Evolutionary conservation across 2,329 filamentous ascomycete species (phyloP).

Genomic region (Epichloe gansuensis): DNA sequence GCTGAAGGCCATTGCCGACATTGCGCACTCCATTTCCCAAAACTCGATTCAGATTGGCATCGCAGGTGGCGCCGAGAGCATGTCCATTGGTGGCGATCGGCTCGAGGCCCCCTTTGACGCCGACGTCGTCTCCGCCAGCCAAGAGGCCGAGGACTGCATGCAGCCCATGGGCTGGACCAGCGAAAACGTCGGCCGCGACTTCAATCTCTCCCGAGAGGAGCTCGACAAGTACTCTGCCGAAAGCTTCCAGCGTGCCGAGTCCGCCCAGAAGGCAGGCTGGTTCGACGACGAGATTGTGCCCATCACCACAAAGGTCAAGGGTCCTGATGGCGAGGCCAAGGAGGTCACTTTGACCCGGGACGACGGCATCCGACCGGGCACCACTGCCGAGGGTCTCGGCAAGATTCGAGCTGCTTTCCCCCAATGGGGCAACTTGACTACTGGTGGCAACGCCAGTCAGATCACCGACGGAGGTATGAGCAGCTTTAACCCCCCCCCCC

Average conservation of each 20-base stretch:
- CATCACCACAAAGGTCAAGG: conserved; percentile 70
- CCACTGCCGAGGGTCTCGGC: conserved; percentile 64
- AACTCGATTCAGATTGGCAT: conserved; percentile 81
- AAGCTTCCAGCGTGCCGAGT: conserved; percentile 77
- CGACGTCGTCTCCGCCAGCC: conserved; percentile 54
- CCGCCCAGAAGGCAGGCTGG: conserved; percentile 78
- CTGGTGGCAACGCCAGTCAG: conserved; percentile 88
- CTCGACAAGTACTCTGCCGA: conserved; percentile 82
- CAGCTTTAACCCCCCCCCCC: background rate
- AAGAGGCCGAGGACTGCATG: conserved; percentile 76
- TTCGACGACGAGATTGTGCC: conserved; percentile 92
- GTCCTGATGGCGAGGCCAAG: conserved; percentile 66
- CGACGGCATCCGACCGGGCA: conserved; percentile 83
- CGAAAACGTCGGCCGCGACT: conserved; percentile 89
- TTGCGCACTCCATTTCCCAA: conserved; percentile 70
- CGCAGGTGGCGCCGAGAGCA: conserved; percentile 78
- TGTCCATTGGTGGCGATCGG: conserved; percentile 62
- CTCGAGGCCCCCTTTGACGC: conserved; percentile 64
- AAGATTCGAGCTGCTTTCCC: conserved; percentile 90
- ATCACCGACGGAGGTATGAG: conserved; percentile 73
- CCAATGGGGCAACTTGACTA: conserved; percentile 77
- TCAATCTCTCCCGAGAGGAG: conserved; percentile 63
- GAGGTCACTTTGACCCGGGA: conserved; percentile 71
- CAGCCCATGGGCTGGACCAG: conserved; percentile 97
- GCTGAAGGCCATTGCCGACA: conserved; percentile 88